phyloP scores from a whole-genome alignment of 2,329 filamentous ascomycete genomes.

The Arthroderma sp. region DNA sequence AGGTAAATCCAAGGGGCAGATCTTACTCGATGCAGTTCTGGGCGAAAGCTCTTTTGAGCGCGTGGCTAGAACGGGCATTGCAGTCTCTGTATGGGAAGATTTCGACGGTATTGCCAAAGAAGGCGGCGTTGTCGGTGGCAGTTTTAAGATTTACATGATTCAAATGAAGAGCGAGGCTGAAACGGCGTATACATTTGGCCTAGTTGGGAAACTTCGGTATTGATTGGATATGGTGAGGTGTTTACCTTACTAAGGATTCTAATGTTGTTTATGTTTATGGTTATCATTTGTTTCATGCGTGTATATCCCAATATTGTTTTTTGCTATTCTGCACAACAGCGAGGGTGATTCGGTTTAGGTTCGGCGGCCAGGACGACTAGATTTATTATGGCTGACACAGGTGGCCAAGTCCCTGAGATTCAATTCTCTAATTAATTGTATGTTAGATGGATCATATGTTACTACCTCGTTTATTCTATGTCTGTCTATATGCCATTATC shows the following conservation, averaged over 20 bases:
- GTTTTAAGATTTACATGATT: conserved; percentile 52
- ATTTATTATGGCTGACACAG: no score
- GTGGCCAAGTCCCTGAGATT: no score
- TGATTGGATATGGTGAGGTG: conserved; percentile 14
- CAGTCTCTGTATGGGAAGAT: conserved; percentile 77
- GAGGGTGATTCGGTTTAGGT: no score
- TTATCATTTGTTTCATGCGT: background rate
- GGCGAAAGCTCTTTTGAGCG: conserved; percentile 74
- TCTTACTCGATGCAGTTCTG: conserved; percentile 70
- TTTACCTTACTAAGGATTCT: background rate
- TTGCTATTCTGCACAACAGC: no score
- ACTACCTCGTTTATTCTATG: no score
- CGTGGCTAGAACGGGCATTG: conserved; percentile 72
- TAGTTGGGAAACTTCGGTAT: conserved; percentile 41
- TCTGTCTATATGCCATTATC: no score
- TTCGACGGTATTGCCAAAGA: conserved; percentile 46
- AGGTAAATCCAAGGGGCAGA: conserved; percentile 51
- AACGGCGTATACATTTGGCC: conserved; percentile 41
- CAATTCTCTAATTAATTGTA: no score
- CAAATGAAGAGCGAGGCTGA: conserved; percentile 44
- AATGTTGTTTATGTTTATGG: background rate
- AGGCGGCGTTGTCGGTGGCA: conserved; percentile 46
- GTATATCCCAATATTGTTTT: background rate
- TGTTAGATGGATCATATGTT: no score
- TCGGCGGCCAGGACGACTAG: no score